Conservation (phyloP, 2,329 filamentous ascomycete species). For the Cladophialophora exuberans region DNA sequence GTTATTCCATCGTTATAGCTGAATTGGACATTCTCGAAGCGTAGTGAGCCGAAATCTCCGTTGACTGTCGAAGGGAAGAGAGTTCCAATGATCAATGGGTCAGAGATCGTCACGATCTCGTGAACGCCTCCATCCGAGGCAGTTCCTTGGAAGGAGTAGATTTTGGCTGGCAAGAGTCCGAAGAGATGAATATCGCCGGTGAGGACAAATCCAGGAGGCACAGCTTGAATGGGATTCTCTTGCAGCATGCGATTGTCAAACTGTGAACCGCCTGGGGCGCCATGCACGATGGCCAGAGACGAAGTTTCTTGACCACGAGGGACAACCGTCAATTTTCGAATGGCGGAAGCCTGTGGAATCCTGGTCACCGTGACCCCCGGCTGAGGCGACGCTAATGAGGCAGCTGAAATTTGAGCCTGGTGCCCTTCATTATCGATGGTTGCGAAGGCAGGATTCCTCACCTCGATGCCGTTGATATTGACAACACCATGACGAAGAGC, state of each 20-base stretch:
- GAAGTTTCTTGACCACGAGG: not conserved
- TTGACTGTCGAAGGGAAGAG: not conserved
- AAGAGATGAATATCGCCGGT: not conserved
- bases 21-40: not conserved
- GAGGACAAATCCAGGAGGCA: not conserved
- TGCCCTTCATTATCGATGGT: not conserved
- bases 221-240: not conserved
- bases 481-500: not conserved
- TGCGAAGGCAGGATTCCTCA: not conserved
- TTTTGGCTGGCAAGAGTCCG: not conserved
- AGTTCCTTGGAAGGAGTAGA: not conserved
- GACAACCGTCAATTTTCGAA: not conserved
- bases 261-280: not conserved
- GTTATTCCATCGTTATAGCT: not conserved
- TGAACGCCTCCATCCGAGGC: not conserved
- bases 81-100: not conserved
- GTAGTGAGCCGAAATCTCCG: not conserved
- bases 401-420: not conserved
- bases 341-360: not conserved
- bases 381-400: not conserved
- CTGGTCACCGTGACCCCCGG: not conserved
- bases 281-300: not conserved
- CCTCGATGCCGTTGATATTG: not conserved
- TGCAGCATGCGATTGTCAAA: not conserved
- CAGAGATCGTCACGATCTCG: not conserved